Evolutionary conservation across 1,284 basidiomycete genomes (phyloP).

Genomic region (Tylopilus sp.): DNA sequence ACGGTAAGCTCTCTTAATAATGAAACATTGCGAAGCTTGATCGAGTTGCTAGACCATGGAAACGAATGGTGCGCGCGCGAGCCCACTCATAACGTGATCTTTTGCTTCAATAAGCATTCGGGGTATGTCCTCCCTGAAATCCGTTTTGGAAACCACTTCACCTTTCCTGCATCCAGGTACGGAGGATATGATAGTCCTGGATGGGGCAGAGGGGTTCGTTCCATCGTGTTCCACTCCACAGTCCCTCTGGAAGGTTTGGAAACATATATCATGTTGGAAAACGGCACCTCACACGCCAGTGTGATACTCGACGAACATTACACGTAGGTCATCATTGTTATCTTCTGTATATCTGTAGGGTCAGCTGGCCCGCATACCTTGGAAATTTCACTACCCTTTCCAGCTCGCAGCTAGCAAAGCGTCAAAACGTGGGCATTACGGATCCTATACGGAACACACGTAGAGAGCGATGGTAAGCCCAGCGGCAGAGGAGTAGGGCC

Average conservation of each 20-base stretch:
- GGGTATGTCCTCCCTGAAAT: slow-evolving; percentile 46
- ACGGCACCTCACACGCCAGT: slow-evolving; percentile 44
- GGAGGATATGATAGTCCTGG: slow-evolving; percentile 53
- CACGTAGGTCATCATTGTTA: slow-evolving; percentile 5
- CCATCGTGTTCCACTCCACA: slow-evolving; percentile 52
- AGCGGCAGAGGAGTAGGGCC: too few relatives aligned
- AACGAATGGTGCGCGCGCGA: slow-evolving; percentile 72
- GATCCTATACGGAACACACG: too few relatives aligned
- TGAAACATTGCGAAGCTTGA: neutral
- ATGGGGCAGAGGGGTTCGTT: slow-evolving; percentile 66
- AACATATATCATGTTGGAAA: slow-evolving; percentile 61
- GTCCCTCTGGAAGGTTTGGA: slow-evolving; percentile 44
- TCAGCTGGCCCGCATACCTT: too few relatives aligned
- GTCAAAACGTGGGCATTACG: too few relatives aligned
- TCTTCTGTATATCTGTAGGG: too few relatives aligned
- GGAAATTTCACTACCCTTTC: too few relatives aligned
- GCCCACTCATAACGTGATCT: slow-evolving; percentile 54
- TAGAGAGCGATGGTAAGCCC: too few relatives aligned
- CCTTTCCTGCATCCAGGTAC: slow-evolving; percentile 40
- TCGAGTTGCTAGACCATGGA: slow-evolving; percentile 55
- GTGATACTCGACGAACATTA: slow-evolving; percentile 25
- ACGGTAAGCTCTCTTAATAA: slow-evolving; percentile 39
- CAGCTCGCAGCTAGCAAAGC: too few relatives aligned
- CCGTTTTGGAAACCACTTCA: neutral
- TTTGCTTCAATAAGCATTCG: slow-evolving; percentile 71